Evolutionary conservation across 73 alveolate genomes (phyloP), one percentile per base, ranked within the genome.

Genomic region (Urostyla sp.): DNA sequence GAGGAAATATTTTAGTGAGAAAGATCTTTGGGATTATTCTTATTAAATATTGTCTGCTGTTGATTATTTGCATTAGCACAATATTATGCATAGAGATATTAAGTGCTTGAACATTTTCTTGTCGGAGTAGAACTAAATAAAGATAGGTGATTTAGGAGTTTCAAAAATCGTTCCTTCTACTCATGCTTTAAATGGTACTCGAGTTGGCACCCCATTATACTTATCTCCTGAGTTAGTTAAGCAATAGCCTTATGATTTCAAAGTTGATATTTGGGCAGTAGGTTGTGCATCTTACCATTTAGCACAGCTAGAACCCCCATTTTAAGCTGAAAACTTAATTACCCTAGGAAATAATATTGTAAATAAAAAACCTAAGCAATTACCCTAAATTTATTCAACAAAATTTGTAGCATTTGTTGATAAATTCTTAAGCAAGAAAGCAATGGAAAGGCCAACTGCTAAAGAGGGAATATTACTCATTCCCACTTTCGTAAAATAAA

Each of bases 151-250:
- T 67, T 86, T 97, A 58, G 99, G 99, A 35, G 98, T 95, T 20
- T 94, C 99, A 7, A 97, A 95, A 67, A 92, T 92, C 32, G 94
- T 91, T 16, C 56, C 94, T 43, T 83, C 91, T 23, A 75, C 89
- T 8, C 94, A 92, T 13, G 96, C 94, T 15, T 54, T 92, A 82
- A 28, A 84, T 8, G 92, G 83, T 54, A 92, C 99, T 0, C 54
- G 99, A 59, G 99, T 97, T 0, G 99, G 99, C 21, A 97, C 99
- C 0, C 99, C 99, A 24, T 86, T 97, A 37, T 97, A 94, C 69
- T 75, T 97, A 0, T 91, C 98, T 36, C 99, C 99, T 4, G 99
- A 97, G 84, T 61, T 96, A 35, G 97, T 97, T 0, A 90, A 97
- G 75, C 95, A 94, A 67, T 75, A 93, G 51, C 99, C 99, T 16